Base-by-base conservation (phyloP, 2,329 filamentous ascomycete species). In the Fusarium transvaalense region DNA sequence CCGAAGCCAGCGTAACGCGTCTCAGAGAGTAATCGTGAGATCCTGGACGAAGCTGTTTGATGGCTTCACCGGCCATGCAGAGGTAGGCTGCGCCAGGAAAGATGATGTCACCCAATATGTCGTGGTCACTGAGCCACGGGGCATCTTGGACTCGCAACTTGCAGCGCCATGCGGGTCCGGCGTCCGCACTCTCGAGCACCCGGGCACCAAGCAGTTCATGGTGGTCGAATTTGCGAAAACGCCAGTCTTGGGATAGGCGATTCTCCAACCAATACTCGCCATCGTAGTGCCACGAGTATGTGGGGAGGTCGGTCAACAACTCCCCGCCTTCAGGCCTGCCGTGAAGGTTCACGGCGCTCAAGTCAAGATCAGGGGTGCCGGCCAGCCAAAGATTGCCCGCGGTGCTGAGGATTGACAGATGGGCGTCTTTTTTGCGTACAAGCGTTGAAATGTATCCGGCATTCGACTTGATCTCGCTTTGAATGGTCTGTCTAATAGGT, bases 341-440 rank as follows among this genome's bases (percentile, higher is more conserved):
- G n/a, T n/a, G n/a, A n/a, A n/a, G n/a, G n/a, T 54, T 37, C 31
- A 54, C 51, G 32, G 39, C 51, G 32, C 39, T 45, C 51, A 54
- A 54, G 51, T 54, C 39, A 45, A 45, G 23, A 45, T 46, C n/a
- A 54, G 51, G 39, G 31, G 17, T 54, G 31, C 51, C 51, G 23
- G 51, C 51, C 51, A 54, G 31, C 51, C 51, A 54, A 31, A 45
- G 51, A 54, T 54, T 54, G 51, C 51, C 51, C n/a, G 39, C 51
- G 9, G 51, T 54, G 51, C 23, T 54, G n/a, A 54, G 51, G 8
- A 54, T 54, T 31, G 51, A 54, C 39, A 45, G 5, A 45, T 46
- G 51, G 32, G 51, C 39, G 39, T 54, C 51, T 23, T 45, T 54
- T 31, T n/a, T 54, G 39, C 39, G 51, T 45, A 45, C 32, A 38